Evolutionary conservation across 768 basidiomycete species (phyloP).

Genomic region (Rhizopogon salebrosus): DNA sequence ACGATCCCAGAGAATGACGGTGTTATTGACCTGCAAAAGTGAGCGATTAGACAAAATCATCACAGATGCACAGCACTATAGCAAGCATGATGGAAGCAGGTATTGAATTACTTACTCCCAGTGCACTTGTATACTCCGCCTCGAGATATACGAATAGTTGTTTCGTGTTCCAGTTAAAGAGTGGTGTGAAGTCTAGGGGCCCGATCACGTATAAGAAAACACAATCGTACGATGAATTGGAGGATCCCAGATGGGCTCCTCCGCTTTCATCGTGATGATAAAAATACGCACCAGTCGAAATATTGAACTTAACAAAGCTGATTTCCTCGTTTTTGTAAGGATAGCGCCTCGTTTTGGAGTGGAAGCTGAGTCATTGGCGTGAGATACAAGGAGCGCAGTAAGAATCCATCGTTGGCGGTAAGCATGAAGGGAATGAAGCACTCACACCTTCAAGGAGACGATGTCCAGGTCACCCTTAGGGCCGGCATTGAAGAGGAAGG

Average conservation of each 20-base stretch:
- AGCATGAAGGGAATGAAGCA: constrained; percentile 8
- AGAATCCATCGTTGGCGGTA: constrained; percentile 2
- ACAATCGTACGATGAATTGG: constrained; percentile 1
- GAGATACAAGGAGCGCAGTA: constrained; percentile 6
- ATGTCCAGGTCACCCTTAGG: constrained; percentile 56
- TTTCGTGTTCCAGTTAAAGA: constrained; percentile 97
- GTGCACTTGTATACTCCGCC: constrained; percentile 72
- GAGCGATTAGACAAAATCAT: constrained; percentile 5
- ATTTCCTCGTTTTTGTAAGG: constrained; percentile 64
- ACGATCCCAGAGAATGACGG: constrained; percentile 89
- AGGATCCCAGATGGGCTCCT: constrained; percentile 18
- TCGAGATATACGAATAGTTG: constrained; percentile 85
- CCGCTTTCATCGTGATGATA: constrained; percentile 19
- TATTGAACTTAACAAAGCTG: constrained; percentile 77
- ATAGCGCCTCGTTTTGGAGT: constrained; percentile 48
- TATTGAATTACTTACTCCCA: constrained; percentile 52
- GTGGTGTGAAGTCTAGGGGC: constrained; percentile 63
- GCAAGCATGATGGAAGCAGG: not conserved
- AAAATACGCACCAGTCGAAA: constrained; percentile 60
- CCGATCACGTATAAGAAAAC: not conserved
- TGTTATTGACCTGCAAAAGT: constrained; percentile 52
- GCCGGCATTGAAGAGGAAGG: constrained; percentile 56
- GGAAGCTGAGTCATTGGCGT: constrained; percentile 24
- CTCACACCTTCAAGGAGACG: constrained; percentile 74
- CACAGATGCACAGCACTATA: not conserved